Percentiles rank a stretch among this genome's conserved stretches.
These are phyloP conservation scores for Entomortierella beljakovae DNA, from an alignment of 192 early-diverging fungal genomes.

Conservation along the genomic window DNA sequence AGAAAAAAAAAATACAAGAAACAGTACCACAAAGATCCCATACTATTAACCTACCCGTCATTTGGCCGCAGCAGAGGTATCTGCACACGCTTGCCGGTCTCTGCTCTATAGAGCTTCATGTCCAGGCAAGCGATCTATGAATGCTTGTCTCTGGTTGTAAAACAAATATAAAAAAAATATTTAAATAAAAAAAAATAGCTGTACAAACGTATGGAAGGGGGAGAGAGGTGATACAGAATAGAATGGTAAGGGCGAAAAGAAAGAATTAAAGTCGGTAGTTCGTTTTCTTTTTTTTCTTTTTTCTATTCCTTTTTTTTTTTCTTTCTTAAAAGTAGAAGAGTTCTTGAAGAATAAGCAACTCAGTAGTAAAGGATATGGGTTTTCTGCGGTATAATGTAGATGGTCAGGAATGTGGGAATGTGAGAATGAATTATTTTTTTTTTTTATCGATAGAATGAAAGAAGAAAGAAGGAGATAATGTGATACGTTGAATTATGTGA, in stretches of 20 bases:
- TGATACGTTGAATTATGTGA: neutral
- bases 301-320: neutral
- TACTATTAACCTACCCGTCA: constrained; percentile 40
- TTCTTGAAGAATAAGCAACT: too few relatives aligned
- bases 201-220: too few relatives aligned
- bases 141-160: neutral
- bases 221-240: neutral
- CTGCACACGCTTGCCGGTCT: constrained; percentile 63
- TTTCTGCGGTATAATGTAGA: too few relatives aligned
- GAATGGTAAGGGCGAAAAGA: neutral
- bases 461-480: neutral
- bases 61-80: constrained; percentile 55
- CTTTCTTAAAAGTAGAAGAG: neutral
- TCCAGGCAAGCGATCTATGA: constrained; percentile 39
- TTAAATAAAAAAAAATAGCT: neutral
- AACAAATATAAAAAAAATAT: neutral
- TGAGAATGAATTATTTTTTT: too few relatives aligned
- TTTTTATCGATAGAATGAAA: too few relatives aligned
- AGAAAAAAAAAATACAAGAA: neutral
- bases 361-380: too few relatives aligned
- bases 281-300: neutral
- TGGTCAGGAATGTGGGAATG: too few relatives aligned
- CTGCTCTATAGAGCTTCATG: constrained; percentile 68
- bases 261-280: neutral
- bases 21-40: neutral